A percentile compares a stretch with the other conserved stretches of the same genome.
phyloP scores from a whole-genome alignment of 2,329 filamentous ascomycete species.

The Colletotrichum liriopes region DNA sequence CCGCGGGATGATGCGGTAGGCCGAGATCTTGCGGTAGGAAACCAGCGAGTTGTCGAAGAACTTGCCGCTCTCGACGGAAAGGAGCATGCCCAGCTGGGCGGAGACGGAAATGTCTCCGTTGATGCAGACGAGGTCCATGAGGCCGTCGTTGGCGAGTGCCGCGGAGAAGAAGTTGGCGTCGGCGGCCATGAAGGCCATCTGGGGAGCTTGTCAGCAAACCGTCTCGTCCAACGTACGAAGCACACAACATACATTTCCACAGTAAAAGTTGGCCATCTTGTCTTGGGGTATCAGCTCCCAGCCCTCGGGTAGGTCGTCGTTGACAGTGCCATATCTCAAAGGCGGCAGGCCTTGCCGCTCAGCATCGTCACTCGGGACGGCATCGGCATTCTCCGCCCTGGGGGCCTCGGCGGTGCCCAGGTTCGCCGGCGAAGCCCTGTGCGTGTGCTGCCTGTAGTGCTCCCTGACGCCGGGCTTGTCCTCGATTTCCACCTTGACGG shows the following conservation, averaged over 20 bases:
- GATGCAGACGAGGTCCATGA: conserved; percentile 87
- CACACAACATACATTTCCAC: conserved; percentile 78
- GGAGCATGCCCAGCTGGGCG: conserved; percentile 78
- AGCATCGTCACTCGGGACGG: conserved; percentile 43
- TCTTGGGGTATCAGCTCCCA: conserved; percentile 84
- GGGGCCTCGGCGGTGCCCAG: conserved; percentile 48
- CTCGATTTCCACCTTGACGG: conserved; percentile 85
- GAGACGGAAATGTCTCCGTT: conserved; percentile 80
- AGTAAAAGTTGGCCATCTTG: conserved; percentile 92
- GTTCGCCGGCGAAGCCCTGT: conserved; percentile 50
- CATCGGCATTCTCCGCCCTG: conserved; percentile 20
- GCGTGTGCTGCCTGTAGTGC: conserved; percentile 74
- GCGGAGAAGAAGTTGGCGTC: conserved; percentile 91
- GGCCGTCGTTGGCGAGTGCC: conserved; percentile 85
- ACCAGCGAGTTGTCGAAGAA: conserved; percentile 88
- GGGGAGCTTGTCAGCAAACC: conserved; percentile 32
- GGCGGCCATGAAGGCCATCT: conserved; percentile 93
- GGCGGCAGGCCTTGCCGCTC: conserved; percentile 74
- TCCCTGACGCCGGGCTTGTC: conserved; percentile 82
- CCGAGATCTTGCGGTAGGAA: conserved; percentile 87
- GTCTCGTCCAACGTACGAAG: neutral
- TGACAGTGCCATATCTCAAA: conserved; percentile 84
- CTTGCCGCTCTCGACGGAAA: conserved; percentile 78
- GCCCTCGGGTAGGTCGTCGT: conserved; percentile 80
- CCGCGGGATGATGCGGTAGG: conserved; percentile 86